Conservation (phyloP, 208 protist genomes). For the Crithidia fasciculata region DNA sequence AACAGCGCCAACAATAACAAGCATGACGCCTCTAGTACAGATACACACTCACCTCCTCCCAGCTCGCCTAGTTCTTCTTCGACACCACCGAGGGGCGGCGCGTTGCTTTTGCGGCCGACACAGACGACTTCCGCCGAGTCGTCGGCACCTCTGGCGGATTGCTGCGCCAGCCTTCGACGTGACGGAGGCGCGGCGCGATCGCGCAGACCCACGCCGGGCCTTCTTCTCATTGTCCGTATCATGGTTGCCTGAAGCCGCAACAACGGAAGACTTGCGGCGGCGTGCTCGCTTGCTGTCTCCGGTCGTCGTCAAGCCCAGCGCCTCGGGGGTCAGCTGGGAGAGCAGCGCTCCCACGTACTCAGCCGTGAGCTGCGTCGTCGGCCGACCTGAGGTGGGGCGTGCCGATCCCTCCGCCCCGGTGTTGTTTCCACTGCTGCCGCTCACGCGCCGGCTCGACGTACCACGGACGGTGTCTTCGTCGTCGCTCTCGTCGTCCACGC, state of each 20-base stretch:
- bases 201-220: not conserved
- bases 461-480: conserved; percentile 4
- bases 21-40: not conserved
- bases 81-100: conserved; percentile 11
- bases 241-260: not conserved
- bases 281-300: conserved; percentile 6
- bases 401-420: too few species aligned
- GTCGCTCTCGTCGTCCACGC: not conserved
- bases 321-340: conserved; percentile 53
- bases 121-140: conserved; percentile 16
- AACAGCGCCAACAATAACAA: not conserved
- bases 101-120: not conserved
- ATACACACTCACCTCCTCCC: not conserved
- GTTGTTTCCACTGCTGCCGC: not conserved
- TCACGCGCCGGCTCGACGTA: not conserved
- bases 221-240: not conserved
- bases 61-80: conserved; percentile 19
- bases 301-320: conserved; percentile 30
- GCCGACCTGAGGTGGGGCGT: not conserved
- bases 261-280: conserved; percentile 27
- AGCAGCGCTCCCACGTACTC: conserved; percentile 48
- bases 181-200: conserved; percentile 4
- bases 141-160: not conserved
- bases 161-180: not conserved
- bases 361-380: conserved; percentile 26